These are phyloP conservation scores for Talinum fruticosum DNA, from an alignment of 148 eudicot genomes.

Conservation along the genomic window DNA sequence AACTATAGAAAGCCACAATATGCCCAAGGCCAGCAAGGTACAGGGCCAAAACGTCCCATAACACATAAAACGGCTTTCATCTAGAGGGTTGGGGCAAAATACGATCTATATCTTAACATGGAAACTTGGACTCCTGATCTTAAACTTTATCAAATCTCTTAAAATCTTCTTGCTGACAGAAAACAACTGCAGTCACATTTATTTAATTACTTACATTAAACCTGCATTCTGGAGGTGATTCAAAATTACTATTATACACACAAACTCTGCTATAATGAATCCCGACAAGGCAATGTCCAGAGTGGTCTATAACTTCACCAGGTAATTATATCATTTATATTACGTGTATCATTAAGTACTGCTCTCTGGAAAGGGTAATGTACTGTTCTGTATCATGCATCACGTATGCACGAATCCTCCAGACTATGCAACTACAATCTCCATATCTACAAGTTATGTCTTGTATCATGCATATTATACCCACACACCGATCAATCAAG, in stretches of 20 bases:
- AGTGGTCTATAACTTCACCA: not conserved
- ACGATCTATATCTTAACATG: not conserved
- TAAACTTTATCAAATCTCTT: not conserved
- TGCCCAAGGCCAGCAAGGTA: not conserved
- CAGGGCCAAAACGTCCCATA: not conserved
- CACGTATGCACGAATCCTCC: not conserved
- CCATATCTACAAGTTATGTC: not conserved
- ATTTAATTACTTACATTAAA: not conserved
- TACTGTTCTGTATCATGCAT: not conserved
- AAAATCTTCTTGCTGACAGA: not conserved
- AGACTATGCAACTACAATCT: not conserved
- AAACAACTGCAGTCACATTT: not conserved
- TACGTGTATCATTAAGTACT: not conserved
- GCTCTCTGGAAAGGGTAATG: not conserved
- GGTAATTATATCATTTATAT: not conserved
- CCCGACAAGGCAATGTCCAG: not conserved
- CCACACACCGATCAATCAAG: not conserved
- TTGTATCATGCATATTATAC: not conserved
- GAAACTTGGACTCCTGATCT: not conserved
- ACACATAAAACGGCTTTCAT: not conserved
- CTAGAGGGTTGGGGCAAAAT: not conserved
- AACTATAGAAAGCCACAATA: not conserved
- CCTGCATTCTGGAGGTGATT: not conserved
- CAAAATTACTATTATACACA: not conserved
- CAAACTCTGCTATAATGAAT: not conserved